Conservation (phyloP, 2,329 filamentous ascomycete genomes). For the Calonectria multiphialidica region DNA sequence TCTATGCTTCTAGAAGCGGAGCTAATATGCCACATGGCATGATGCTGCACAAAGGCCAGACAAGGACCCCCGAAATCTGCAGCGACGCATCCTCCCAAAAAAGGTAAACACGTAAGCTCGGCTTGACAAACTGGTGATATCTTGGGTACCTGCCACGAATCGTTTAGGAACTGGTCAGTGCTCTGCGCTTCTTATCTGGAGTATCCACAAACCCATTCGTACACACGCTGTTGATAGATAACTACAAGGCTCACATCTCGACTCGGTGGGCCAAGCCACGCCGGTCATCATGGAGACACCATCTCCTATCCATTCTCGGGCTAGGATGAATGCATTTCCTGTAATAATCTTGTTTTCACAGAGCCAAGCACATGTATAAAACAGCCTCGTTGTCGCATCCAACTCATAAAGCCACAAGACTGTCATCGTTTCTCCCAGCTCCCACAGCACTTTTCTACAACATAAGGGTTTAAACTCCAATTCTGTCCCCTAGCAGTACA, state of each 20-base stretch:
- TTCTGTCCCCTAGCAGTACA: too few species aligned
- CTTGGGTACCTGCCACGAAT: slow-evolving; percentile 13
- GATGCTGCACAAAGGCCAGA: background rate
- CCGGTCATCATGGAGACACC: background rate
- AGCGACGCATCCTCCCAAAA: too few species aligned
- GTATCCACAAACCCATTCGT: background rate
- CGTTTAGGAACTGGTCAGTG: slow-evolving; percentile 19
- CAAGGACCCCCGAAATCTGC: background rate
- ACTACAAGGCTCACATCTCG: background rate
- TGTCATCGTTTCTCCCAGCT: too few species aligned
- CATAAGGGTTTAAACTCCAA: too few species aligned
- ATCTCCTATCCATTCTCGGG: background rate
- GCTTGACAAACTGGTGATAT: background rate
- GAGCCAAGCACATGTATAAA: too few species aligned
- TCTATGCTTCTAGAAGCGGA: slow-evolving; percentile 28
- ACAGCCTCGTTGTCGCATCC: background rate
- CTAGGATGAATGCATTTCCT: too few species aligned
- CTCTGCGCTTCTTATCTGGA: slow-evolving; percentile 14
- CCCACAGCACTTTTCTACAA: too few species aligned
- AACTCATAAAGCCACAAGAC: too few species aligned
- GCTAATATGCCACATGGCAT: slow-evolving; percentile 6
- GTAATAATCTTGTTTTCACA: too few species aligned
- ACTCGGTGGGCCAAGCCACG: background rate
- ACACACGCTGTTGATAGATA: background rate
- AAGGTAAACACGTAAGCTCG: slow-evolving; percentile 18